Conservation (phyloP, 805 yeast genomes). For the Cyberlindnera subsufficiens region DNA sequence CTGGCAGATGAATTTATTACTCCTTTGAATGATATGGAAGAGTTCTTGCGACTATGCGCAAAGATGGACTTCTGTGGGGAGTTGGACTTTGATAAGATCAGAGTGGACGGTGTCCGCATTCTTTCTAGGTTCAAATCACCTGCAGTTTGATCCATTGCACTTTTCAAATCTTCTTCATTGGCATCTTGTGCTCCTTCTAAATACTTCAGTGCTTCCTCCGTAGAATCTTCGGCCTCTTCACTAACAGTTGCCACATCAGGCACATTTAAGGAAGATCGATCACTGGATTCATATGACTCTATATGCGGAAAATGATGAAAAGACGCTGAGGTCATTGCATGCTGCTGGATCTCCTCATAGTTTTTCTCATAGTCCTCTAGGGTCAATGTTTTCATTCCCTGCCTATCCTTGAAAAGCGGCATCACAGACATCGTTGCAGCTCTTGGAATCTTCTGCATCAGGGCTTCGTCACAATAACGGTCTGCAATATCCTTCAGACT, state of each 20-base stretch:
- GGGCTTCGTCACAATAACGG: constrained; percentile 6
- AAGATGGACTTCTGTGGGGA: constrained; percentile 25
- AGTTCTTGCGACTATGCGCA: constrained; percentile 15
- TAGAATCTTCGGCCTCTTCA: constrained; percentile 11
- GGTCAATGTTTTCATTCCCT: constrained; percentile 17
- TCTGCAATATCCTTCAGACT: constrained; percentile 7
- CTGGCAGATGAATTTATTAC: constrained; percentile 3
- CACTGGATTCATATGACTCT: too few relatives aligned
- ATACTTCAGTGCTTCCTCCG: constrained; percentile 21
- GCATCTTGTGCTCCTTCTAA: constrained; percentile 12
- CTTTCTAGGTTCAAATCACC: constrained; percentile 15
- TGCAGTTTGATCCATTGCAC: constrained; percentile 16
- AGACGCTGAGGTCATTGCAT: neutral
- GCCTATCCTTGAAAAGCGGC: constrained; percentile 9
- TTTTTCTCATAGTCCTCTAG: constrained; percentile 18
- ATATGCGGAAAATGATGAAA: neutral
- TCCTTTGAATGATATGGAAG: constrained; percentile 11
- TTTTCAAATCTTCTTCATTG: constrained; percentile 6
- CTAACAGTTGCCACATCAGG: neutral
- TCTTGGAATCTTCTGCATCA: constrained; percentile 20
- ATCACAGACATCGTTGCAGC: constrained; percentile 11
- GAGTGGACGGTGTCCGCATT: constrained; percentile 3
- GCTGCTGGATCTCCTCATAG: constrained; percentile 7
- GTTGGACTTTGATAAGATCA: constrained; percentile 5
- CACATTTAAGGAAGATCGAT: neutral